phyloP scores from a whole-genome alignment of 257 asterid species.

The Lycium barbarum region DNA sequence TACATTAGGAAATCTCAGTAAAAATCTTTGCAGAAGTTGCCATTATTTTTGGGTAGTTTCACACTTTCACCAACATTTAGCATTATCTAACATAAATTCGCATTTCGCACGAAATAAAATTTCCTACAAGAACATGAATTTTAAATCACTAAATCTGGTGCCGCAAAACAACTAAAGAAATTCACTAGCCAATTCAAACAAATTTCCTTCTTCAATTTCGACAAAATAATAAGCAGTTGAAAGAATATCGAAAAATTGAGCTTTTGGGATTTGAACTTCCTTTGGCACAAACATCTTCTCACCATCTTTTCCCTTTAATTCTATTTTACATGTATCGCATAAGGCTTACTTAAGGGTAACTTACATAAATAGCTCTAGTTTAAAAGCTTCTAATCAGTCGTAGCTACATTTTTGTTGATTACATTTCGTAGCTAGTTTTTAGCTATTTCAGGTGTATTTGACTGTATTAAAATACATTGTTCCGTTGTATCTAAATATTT shows the following conservation, averaged over 20 bases:
- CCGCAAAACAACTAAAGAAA: neutral
- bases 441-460: no score
- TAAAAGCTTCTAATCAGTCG: no score
- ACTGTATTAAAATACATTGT: no score
- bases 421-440: no score
- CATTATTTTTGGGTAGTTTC: neutral
- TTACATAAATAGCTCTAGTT: no score
- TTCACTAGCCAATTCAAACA: neutral
- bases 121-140: neutral
- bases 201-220: neutral
- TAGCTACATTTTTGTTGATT: no score
- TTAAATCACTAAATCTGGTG: neutral
- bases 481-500: no score
- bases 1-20: neutral
- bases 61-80: neutral
- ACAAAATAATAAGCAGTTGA: neutral
- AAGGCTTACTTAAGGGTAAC: no score
- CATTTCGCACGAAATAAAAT: neutral
- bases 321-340: no score
- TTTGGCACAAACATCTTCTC: slow-evolving; percentile 6
- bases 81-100: neutral
- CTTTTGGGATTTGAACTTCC: neutral
- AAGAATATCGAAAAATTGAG: neutral
- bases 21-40: neutral
- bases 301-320: neutral